Evolutionary conservation across 2,329 filamentous ascomycete genomes (phyloP), one percentile per base, ranked within the genome.

Genomic region (Aaosphaeria pasadenensis): DNA sequence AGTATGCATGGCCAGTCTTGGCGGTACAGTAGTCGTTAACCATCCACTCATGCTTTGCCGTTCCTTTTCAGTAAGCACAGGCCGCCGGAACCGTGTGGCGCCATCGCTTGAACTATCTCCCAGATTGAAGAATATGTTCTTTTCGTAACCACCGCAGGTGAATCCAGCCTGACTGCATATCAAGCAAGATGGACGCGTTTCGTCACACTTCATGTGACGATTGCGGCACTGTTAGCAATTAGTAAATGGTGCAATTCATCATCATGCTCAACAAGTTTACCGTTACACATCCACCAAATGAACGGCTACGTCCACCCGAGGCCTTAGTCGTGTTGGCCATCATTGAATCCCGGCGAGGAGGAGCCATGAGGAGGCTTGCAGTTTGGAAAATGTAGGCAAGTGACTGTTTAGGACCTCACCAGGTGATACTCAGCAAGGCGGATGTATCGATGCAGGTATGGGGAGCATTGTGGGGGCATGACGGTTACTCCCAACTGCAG

Each of bases 141-240:
- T 71, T 31, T 69, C 66, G 46, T 77, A 77, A 0, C 73, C 73
- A 28, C 64, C 67, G 45, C 74, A 77, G 0, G 43, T 28, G 1
- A 75, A 46, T 1, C 67, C 66, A 11, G 69, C 56, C 11, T 65
- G 59, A 28, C 51, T 50, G 48, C 74, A 77, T 36, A 65, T 67
- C 2, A 57, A 56, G 52, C 74, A 77, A 30, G 56, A 57, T 3
- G 74, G 74, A 5, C 64, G 67, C 5, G 62, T 58, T 50, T 76
- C 72, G 46, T 77, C 74, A 51, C 74, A 77, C 58, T 76, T 77
- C 33, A 71, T 60, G 54, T 76, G 74, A 13, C 74, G 69, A 45
- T 45, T 60, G 42, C 70, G 66, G 58, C 70, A 72, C 60, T 71
- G 44, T 44, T 35, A 46, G 45, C 38, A 28, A 29, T 24, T 41